phyloP scores from a whole-genome alignment of 371 early-diverging fungal genomes.

The Mortierella sp. region DNA sequence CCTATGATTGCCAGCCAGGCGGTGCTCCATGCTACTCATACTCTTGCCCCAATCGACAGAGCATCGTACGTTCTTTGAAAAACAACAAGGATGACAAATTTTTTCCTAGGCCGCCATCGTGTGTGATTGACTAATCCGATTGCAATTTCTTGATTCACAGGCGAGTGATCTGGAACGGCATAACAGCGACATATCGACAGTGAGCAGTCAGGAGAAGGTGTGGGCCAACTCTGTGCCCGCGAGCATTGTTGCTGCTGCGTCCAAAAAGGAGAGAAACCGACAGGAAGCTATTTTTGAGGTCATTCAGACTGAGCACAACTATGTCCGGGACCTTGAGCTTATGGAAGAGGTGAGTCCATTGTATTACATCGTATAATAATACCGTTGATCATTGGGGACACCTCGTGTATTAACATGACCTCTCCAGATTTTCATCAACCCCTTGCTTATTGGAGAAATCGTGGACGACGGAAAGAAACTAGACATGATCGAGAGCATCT shows the following conservation, averaged over 20 bases:
- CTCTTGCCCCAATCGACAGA: slow-evolving; percentile 44
- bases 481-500: slow-evolving; percentile 77
- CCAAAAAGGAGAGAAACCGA: slow-evolving; percentile 81
- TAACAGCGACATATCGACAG: slow-evolving; percentile 36
- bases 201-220: slow-evolving; percentile 54
- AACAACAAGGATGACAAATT: too few relatives aligned
- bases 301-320: slow-evolving; percentile 89
- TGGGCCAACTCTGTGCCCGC: slow-evolving; percentile 74
- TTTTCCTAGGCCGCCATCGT: too few relatives aligned
- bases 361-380: not conserved
- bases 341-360: slow-evolving; percentile 69
- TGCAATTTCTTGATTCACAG: too few relatives aligned
- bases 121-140: too few relatives aligned
- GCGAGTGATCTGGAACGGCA: slow-evolving; percentile 26
- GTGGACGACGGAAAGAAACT: slow-evolving; percentile 69
- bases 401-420: not conserved
- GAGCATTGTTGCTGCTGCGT: slow-evolving; percentile 76
- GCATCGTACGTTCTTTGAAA: slow-evolving; percentile 21
- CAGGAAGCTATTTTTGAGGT: slow-evolving; percentile 95
- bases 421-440: slow-evolving; percentile 75
- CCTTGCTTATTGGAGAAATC: slow-evolving; percentile 70
- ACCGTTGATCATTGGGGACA: too few relatives aligned
- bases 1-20: slow-evolving; percentile 37
- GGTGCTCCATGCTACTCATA: slow-evolving; percentile 45
- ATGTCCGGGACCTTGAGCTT: slow-evolving; percentile 82